phyloP scores from a whole-genome alignment of 768 basidiomycete species.

The Leccinum incarnatum region DNA sequence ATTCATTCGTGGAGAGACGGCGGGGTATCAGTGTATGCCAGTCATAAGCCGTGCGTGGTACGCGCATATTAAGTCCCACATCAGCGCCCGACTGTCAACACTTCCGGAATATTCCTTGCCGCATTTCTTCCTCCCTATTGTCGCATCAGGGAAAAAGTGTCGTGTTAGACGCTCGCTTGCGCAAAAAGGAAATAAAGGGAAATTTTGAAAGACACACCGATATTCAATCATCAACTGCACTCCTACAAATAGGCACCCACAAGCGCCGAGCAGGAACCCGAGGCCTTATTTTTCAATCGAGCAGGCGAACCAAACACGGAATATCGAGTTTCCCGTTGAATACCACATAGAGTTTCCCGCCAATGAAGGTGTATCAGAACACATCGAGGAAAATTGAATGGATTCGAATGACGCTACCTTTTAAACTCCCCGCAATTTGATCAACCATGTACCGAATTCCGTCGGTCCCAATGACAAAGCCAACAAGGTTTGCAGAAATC shows the following conservation, averaged over 20 bases:
- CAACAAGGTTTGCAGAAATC: constrained; percentile 91
- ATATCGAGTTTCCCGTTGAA: neutral
- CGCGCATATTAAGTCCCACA: neutral
- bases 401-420: constrained; percentile 45
- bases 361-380: neutral
- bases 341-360: neutral
- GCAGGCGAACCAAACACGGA: neutral
- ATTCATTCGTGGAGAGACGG: neutral
- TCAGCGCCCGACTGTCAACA: constrained; percentile 34
- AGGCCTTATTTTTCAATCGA: constrained; percentile 44
- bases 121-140: constrained; percentile 67
- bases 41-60: neutral
- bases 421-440: constrained; percentile 60
- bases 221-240: constrained; percentile 97
- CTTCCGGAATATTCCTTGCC: constrained; percentile 56
- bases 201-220: constrained; percentile 47
- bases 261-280: constrained; percentile 59
- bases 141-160: neutral
- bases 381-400: neutral
- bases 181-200: neutral
- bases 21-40: neutral
- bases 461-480: constrained; percentile 89
- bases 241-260: constrained; percentile 69
- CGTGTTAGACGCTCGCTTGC: constrained; percentile 3
- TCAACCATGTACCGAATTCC: constrained; percentile 66